These are phyloP conservation scores for Fomitiporia mediterranea DNA, from an alignment of 1,284 basidiomycete species.

Conservation along the genomic window DNA sequence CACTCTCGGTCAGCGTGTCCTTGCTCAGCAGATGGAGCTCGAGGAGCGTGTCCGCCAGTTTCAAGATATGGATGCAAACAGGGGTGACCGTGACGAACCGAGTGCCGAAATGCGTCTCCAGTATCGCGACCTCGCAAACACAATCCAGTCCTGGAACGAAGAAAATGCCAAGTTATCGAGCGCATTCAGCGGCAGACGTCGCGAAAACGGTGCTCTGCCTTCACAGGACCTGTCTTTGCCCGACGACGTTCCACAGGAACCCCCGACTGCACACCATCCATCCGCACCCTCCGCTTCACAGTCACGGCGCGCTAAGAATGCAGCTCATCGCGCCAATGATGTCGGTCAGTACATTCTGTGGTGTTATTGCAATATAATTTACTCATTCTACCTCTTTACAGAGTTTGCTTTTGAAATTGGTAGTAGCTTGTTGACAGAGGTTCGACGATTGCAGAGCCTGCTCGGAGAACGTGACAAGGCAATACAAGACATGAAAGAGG, in stretches of 20 bases:
- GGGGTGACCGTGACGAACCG: conserved; percentile 53
- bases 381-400: conserved; percentile 30
- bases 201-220: conserved; percentile 35
- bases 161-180: conserved; percentile 79
- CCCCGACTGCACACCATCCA: conserved; percentile 37
- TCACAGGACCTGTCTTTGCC: conserved; percentile 32
- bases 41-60: conserved; percentile 81
- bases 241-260: conserved; percentile 39
- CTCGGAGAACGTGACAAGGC: conserved; percentile 86
- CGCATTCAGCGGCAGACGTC: conserved; percentile 45
- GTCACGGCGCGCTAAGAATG: conserved; percentile 79
- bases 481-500: conserved; percentile 81
- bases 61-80: conserved; percentile 59
- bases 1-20: conserved; percentile 84
- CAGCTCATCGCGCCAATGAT: conserved; percentile 78
- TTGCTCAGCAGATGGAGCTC: conserved; percentile 87
- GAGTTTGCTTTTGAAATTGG: conserved; percentile 97
- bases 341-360: conserved; percentile 53
- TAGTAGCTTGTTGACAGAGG: conserved; percentile 83
- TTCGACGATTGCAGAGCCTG: conserved; percentile 81
- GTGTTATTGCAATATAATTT: conserved; percentile 1
- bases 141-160: conserved; percentile 73
- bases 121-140: conserved; percentile 74
- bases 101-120: conserved; percentile 64
- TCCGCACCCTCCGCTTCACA: conserved; percentile 60